Percentiles rank a stretch among this genome's conserved stretches.
phyloP scores from a whole-genome alignment of 177 flowering plant species.

The Vitis hybrid region DNA sequence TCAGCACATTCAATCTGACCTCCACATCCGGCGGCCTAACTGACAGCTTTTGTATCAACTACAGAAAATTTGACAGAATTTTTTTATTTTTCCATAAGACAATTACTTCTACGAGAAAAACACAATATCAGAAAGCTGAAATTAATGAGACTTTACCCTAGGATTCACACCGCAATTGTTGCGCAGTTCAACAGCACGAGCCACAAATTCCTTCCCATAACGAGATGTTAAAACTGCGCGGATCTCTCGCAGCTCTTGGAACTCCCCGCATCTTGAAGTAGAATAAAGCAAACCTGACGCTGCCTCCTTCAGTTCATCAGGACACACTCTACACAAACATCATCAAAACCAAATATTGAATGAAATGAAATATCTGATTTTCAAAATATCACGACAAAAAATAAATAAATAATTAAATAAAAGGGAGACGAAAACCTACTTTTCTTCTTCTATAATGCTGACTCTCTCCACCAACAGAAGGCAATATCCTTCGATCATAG shows the following conservation, averaged over 20 bases:
- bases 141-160: conserved; percentile 32
- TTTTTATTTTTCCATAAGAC: neutral
- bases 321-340: conserved; percentile 52
- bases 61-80: conserved; percentile 2
- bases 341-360: neutral
- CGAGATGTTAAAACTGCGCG: conserved; percentile 46
- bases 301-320: conserved; percentile 75
- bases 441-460: conserved; percentile 47
- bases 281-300: conserved; percentile 62
- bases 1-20: conserved; percentile 54
- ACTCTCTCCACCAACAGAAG: conserved; percentile 57
- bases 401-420: too few species aligned
- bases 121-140: neutral
- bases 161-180: conserved; percentile 71
- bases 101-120: neutral
- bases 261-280: conserved; percentile 79
- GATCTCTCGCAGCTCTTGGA: conserved; percentile 81
- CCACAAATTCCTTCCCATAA: conserved; percentile 72
- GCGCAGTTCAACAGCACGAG: conserved; percentile 62
- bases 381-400: neutral
- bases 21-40: conserved; percentile 61
- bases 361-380: neutral
- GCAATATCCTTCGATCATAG: conserved; percentile 64
- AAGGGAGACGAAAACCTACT: conserved; percentile 22
- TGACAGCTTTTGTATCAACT: conserved; percentile 82